Percentiles rank a stretch among this genome's conserved stretches.
Conservation (phyloP, 768 basidiomycete genomes). For the Artomyces pyxidatus region DNA sequence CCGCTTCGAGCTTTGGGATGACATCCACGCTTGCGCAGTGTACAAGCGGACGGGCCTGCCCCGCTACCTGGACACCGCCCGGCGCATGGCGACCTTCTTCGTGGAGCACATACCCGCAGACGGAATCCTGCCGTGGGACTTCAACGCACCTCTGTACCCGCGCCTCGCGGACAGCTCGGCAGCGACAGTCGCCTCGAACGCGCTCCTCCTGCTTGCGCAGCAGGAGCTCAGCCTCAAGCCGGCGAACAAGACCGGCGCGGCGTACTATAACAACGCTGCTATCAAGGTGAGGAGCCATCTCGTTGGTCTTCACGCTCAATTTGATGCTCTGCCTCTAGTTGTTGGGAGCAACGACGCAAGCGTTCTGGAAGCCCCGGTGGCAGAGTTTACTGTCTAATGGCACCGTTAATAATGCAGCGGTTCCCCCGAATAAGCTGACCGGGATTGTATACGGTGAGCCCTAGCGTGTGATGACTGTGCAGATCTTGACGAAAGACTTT, state of each 20-base stretch:
- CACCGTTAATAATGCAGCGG: slow-evolving; percentile 49
- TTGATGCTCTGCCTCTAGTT: slow-evolving; percentile 4
- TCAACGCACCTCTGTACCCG: slow-evolving; percentile 54
- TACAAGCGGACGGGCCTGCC: slow-evolving; percentile 41
- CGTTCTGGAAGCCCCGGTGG: slow-evolving; percentile 47
- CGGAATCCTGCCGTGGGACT: slow-evolving; percentile 72
- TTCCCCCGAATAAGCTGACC: slow-evolving; percentile 42
- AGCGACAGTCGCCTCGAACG: slow-evolving; percentile 53
- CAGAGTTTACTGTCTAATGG: slow-evolving; percentile 59
- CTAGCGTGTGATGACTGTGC: not conserved
- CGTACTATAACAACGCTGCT: slow-evolving; percentile 40
- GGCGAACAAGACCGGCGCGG: slow-evolving; percentile 21
- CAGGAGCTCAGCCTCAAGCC: slow-evolving; percentile 28
- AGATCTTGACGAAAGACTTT: not conserved
- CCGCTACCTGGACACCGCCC: slow-evolving; percentile 52
- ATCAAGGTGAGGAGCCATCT: slow-evolving; percentile 31
- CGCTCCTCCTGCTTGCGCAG: slow-evolving; percentile 47
- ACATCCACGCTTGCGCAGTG: slow-evolving; percentile 32
- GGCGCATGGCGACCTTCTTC: slow-evolving; percentile 52
- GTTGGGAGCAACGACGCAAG: slow-evolving; percentile 4
- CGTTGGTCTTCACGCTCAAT: too few relatives aligned
- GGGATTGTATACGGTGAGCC: slow-evolving; percentile 49
- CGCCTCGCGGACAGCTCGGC: slow-evolving; percentile 65
- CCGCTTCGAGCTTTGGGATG: too few relatives aligned
- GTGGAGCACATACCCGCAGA: slow-evolving; percentile 47